Percentiles rank a stretch among this genome's conserved stretches.
Evolutionary conservation across 768 basidiomycete species (phyloP).

Genomic region (Sarcomyxa edulis): DNA sequence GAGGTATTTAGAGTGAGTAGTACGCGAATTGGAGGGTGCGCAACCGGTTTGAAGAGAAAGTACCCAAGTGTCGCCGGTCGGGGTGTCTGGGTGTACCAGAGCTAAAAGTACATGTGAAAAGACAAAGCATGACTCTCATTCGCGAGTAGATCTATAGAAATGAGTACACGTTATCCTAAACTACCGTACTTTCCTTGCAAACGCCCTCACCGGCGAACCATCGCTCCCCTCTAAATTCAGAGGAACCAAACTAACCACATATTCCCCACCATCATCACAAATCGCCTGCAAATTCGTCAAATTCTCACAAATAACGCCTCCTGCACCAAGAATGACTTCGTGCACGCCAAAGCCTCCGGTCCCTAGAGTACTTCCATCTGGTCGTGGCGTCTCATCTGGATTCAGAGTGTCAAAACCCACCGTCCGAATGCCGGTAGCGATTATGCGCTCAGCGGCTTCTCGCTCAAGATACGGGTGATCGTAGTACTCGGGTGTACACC

Average conservation of each 20-base stretch:
- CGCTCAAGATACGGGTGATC: slow-evolving; percentile 61
- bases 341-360: slow-evolving; percentile 49
- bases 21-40: too few species aligned
- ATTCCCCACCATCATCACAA: slow-evolving; percentile 20
- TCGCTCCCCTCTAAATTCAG: slow-evolving; percentile 55
- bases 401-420: slow-evolving; percentile 62
- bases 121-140: too few species aligned
- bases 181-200: too few species aligned
- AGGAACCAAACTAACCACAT: slow-evolving; percentile 52
- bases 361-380: slow-evolving; percentile 26
- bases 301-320: slow-evolving; percentile 69
- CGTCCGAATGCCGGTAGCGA: slow-evolving; percentile 46
- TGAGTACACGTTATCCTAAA: too few species aligned
- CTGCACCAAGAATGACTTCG: slow-evolving; percentile 51
- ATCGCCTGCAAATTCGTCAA: slow-evolving; percentile 48
- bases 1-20: too few species aligned
- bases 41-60: too few species aligned
- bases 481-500: slow-evolving; percentile 45
- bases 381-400: slow-evolving; percentile 60
- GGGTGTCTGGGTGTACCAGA: too few species aligned
- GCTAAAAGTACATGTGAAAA: too few species aligned
- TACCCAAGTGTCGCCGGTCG: too few species aligned
- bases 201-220: slow-evolving; percentile 69
- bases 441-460: slow-evolving; percentile 44
- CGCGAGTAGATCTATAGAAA: too few species aligned